Conservation (phyloP, 495 filamentous ascomycete species). For the Penicillium lividum region DNA sequence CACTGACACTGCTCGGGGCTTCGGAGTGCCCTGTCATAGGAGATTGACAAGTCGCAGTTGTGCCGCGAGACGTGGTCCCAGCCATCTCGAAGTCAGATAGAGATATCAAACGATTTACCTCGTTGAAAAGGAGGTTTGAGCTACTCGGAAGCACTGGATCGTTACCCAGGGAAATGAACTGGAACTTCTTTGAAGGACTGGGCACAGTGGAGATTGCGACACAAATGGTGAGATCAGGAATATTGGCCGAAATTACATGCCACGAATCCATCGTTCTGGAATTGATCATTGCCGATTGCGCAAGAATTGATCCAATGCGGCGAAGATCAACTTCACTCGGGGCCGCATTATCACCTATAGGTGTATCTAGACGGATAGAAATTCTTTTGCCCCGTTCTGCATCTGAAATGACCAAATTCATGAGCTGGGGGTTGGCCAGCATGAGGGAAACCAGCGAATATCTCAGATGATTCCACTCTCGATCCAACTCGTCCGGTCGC, state of each 20-base stretch:
- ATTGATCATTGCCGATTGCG: conserved; percentile 64
- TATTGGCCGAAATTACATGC: conserved; percentile 67
- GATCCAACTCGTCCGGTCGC: conserved; percentile 58
- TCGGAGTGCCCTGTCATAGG: conserved; percentile 39
- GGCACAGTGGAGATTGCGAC: conserved; percentile 72
- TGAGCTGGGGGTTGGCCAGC: conserved; percentile 52
- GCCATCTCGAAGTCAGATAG: conserved; percentile 74
- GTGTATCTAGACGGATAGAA: conserved; percentile 26
- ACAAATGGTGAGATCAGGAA: conserved; percentile 56
- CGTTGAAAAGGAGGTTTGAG: conserved; percentile 71
- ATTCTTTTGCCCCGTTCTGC: conserved; percentile 33
- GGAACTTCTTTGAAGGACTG: conserved; percentile 66
- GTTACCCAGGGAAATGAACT: conserved; percentile 79
- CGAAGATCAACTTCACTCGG: conserved; percentile 25
- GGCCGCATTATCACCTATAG: background rate
- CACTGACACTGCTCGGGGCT: conserved; percentile 55
- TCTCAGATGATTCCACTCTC: conserved; percentile 69
- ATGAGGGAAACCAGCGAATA: conserved; percentile 61
- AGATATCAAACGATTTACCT: conserved; percentile 75
- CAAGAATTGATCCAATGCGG: conserved; percentile 55
- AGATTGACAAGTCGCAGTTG: background rate
- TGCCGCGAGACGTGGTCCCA: conserved; percentile 36
- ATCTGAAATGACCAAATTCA: conserved; percentile 39
- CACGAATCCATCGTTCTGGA: conserved; percentile 54
- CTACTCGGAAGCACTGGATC: conserved; percentile 53